Conservation (phyloP, 1,284 basidiomycete genomes). For the Ganoderma lingzhi region DNA sequence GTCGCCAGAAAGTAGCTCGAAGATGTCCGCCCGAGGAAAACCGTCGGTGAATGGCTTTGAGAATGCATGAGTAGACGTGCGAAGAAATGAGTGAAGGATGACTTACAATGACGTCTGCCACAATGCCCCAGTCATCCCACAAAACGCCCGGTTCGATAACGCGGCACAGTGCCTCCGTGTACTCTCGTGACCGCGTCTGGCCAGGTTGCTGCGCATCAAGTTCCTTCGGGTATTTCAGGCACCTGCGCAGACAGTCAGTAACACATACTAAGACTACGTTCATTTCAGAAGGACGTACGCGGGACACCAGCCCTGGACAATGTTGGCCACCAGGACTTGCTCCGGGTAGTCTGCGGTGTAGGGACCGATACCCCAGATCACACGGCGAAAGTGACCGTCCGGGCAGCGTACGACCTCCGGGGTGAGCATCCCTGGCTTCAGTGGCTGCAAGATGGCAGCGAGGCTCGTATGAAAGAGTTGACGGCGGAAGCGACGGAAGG, state of each 20-base stretch:
- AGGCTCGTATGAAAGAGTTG: too few species aligned
- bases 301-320: conserved; percentile 42
- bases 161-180: conserved; percentile 17
- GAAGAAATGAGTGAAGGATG: too few species aligned
- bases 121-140: conserved; percentile 34
- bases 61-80: too few species aligned
- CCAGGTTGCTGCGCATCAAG: conserved; percentile 27
- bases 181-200: conserved; percentile 15
- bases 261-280: conserved; percentile 9
- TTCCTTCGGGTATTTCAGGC: too few species aligned
- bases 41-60: conserved; percentile 34
- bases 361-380: conserved; percentile 39
- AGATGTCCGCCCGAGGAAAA: conserved; percentile 39
- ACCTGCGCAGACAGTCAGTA: too few species aligned
- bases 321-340: conserved; percentile 35
- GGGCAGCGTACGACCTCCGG: conserved; percentile 32
- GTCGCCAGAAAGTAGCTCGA: conserved; percentile 36
- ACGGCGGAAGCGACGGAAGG: too few species aligned
- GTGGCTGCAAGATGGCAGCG: too few species aligned
- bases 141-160: conserved; percentile 19
- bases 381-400: conserved; percentile 35
- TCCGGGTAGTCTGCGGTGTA: conserved; percentile 44
- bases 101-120: conserved; percentile 34
- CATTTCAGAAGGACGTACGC: conserved; percentile 24
- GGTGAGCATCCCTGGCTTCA: too few species aligned